phyloP scores from a whole-genome alignment of 2,329 filamentous ascomycete genomes.

The Exophiala xenobiotica region DNA sequence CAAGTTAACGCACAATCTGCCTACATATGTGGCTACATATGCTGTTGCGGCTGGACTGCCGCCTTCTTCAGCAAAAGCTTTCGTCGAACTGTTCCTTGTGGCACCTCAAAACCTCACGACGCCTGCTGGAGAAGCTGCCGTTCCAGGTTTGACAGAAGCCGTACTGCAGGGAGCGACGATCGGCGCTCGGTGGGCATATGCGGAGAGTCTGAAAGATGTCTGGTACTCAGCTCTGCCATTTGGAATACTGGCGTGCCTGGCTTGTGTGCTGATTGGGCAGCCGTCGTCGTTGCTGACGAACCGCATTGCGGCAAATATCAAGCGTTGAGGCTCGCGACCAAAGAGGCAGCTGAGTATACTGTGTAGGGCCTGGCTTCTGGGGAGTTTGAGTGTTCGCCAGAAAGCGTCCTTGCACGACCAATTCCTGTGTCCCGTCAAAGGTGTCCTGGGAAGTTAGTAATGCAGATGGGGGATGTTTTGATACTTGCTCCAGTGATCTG shows the following conservation, averaged over 20 bases:
- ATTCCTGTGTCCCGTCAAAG: too few species aligned
- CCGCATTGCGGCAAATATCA: background rate
- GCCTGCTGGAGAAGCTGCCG: background rate
- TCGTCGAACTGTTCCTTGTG: conserved; percentile 4
- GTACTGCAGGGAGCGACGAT: conserved; percentile 7
- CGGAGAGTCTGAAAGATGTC: conserved; percentile 10
- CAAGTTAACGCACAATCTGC: conserved; percentile 2
- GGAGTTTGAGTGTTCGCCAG: too few species aligned
- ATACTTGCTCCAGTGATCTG: too few species aligned
- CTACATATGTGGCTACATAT: conserved; percentile 6
- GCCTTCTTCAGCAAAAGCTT: background rate
- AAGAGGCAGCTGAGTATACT: too few species aligned
- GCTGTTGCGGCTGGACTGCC: conserved; percentile 1
- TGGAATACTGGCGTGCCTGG: background rate
- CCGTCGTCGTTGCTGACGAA: background rate
- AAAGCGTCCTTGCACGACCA: too few species aligned
- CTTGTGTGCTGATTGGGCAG: background rate
- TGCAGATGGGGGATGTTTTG: too few species aligned
- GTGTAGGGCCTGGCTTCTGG: too few species aligned
- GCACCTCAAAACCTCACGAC: conserved; percentile 5
- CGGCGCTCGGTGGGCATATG: conserved; percentile 13
- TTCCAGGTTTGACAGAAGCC: conserved; percentile 1
- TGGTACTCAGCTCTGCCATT: background rate
- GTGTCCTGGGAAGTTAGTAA: too few species aligned
- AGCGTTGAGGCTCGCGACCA: too few species aligned